phyloP scores from a whole-genome alignment of 2,329 filamentous ascomycete genomes.

The Aspergillus novofumigatus region DNA sequence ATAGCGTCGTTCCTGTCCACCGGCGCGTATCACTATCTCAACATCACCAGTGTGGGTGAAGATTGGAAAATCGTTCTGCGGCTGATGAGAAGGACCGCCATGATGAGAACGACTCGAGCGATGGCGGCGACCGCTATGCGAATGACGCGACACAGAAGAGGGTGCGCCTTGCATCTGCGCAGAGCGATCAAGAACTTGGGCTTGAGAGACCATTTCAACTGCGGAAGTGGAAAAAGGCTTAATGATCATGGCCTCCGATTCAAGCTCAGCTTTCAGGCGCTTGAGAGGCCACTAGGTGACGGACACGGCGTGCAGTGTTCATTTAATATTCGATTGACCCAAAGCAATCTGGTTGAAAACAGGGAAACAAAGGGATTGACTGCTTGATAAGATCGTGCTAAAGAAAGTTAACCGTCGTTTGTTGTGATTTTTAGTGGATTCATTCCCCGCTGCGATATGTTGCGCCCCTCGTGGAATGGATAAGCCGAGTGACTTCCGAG shows the following conservation, averaged over 20 bases:
- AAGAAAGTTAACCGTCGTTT: not conserved
- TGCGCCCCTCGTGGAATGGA: not conserved
- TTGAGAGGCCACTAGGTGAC: constrained; percentile 7
- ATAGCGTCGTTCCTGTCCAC: constrained; percentile 73
- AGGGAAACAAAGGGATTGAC: not conserved
- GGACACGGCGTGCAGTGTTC: constrained; percentile 10
- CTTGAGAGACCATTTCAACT: constrained; percentile 37
- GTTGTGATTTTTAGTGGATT: not conserved
- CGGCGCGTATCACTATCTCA: constrained; percentile 73
- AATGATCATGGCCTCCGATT: constrained; percentile 15
- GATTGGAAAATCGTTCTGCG: constrained; percentile 87
- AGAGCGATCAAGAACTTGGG: constrained; percentile 48
- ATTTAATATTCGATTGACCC: constrained; percentile 3
- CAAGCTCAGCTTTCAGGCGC: not conserved
- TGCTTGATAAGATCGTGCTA: not conserved
- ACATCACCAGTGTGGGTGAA: constrained; percentile 90
- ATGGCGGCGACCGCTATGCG: constrained; percentile 58
- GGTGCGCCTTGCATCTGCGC: constrained; percentile 57
- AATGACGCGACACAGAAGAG: constrained; percentile 61
- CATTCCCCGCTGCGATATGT: constrained; percentile 2
- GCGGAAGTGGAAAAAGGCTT: constrained; percentile 7
- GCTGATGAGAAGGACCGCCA: constrained; percentile 63
- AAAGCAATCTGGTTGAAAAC: not conserved
- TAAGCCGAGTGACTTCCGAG: not conserved
- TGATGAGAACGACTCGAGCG: constrained; percentile 78